phyloP scores from a whole-genome alignment of 805 yeast genomes.

The Starmerella scarabaei region DNA sequence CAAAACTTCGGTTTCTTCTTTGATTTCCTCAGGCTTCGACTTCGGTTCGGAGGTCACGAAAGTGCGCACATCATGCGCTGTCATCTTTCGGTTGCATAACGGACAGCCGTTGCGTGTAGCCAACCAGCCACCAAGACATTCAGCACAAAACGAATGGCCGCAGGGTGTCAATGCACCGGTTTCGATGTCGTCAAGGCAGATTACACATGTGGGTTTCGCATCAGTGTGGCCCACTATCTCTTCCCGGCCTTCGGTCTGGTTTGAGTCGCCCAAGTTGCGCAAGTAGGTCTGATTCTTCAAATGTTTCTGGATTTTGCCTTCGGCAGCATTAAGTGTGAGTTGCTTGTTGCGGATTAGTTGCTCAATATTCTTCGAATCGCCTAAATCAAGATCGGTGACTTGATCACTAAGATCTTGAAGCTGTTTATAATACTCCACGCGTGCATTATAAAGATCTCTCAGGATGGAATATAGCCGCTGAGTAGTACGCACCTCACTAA shows the following conservation, averaged over 20 bases:
- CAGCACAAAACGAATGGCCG: conserved; percentile 83
- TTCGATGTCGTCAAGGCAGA: conserved; percentile 58
- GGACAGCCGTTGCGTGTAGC: conserved; percentile 53
- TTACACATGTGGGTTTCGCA: conserved; percentile 40
- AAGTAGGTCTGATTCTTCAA: conserved; percentile 21
- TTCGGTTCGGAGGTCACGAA: background rate
- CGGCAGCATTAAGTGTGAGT: conserved; percentile 11
- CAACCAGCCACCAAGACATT: conserved; percentile 69
- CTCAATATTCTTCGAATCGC: conserved; percentile 22
- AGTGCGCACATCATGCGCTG: background rate
- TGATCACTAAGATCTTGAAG: conserved; percentile 79
- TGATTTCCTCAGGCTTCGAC: background rate
- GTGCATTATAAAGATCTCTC: conserved; percentile 60
- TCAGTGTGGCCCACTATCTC: background rate
- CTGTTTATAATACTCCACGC: conserved; percentile 70
- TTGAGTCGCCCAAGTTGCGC: conserved; percentile 12
- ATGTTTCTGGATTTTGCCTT: conserved; percentile 2
- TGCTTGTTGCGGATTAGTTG: conserved; percentile 20
- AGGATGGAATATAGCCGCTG: conserved; percentile 39
- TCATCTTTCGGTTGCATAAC: conserved; percentile 47
- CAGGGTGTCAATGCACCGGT: conserved; percentile 76
- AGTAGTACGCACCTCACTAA: conserved; percentile 30
- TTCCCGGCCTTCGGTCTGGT: conserved; percentile 1
- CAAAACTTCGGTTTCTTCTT: background rate
- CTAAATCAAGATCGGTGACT: conserved; percentile 40